Evolutionary conservation across 352 stramenopile genomes (phyloP), one percentile per base, ranked within the genome.

Genomic region (Pythium utonaiense): DNA sequence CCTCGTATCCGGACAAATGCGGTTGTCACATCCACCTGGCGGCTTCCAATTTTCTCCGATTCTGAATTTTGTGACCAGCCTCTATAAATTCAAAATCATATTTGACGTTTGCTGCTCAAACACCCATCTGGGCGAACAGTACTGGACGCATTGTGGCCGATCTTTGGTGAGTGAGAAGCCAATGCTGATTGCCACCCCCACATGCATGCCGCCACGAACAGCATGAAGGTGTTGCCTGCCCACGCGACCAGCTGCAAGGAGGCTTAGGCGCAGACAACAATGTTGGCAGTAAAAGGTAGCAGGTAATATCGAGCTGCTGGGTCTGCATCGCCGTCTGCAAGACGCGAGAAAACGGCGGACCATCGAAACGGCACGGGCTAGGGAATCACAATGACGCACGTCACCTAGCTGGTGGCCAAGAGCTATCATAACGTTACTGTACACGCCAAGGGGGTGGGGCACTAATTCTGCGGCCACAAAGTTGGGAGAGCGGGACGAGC

Each of bases 301-400:
- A n/a, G 5, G 7, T 40, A n/a, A 12, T 41, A 34, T 54, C 14
- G 40, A n/a, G 6, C 6, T 47, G 40, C 40, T 47, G 19, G 40
- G 25, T 27, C 40, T 33, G 40, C 40, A 8, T 7, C 10, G 40
- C 40, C 17, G 3, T 19, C 19, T 27, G 40, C 16, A 27, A 8
- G n/a, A 12, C 40, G 7, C 40, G 17, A 47, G 40, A 47, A 47
- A 47, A 47, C 40, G 40, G 40, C 40, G 40, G 40, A 47, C 40
- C 40, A 27, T 25, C 40, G n/a, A 47, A 47, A 47, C 40, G 48
- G 22, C 34, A 24, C 48, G 48, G 48, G 48, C 48, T 54, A 41
- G 48, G 48, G 48, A 54, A 54, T n/a, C 14, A n/a, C 48, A 25
- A 47, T 47, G 40, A 47, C 40, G 40, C 40, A 47, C 40, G 38